Evolutionary conservation across 2,329 filamentous ascomycete species (phyloP).

Genomic region (Aspergillus quadrilineatus): DNA sequence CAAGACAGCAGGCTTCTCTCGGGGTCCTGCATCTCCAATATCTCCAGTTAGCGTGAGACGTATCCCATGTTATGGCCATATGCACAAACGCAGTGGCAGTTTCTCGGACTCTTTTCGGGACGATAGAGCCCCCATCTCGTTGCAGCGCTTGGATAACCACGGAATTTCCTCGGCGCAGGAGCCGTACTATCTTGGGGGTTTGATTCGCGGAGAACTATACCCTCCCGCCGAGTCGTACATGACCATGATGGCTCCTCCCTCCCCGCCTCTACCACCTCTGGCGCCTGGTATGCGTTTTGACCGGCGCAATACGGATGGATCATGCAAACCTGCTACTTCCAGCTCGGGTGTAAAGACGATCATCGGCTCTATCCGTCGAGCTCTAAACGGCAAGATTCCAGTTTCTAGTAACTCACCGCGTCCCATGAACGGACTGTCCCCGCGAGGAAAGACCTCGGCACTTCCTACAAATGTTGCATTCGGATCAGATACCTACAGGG

Average conservation of each 20-base stretch:
- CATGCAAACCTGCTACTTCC: slow-evolving; percentile 27
- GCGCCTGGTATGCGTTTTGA: slow-evolving; percentile 25
- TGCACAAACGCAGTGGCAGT: slow-evolving; percentile 82
- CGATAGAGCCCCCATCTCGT: slow-evolving; percentile 55
- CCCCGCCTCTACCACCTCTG: slow-evolving; percentile 39
- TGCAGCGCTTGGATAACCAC: slow-evolving; percentile 44
- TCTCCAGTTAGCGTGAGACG: slow-evolving; percentile 33
- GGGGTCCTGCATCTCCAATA: slow-evolving; percentile 28
- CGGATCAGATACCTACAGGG: slow-evolving; percentile 45
- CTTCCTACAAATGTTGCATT: slow-evolving; percentile 48
- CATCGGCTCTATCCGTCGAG: slow-evolving; percentile 80
- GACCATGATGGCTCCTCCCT: slow-evolving; percentile 59
- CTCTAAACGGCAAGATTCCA: slow-evolving; percentile 63
- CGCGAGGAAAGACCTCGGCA: slow-evolving; percentile 41
- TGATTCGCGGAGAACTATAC: slow-evolving; percentile 82
- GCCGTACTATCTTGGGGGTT: slow-evolving; percentile 71
- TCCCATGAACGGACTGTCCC: slow-evolving; percentile 35
- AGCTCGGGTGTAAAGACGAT: slow-evolving; percentile 77
- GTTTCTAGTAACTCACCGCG: slow-evolving; percentile 34
- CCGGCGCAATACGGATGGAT: slow-evolving; percentile 32
- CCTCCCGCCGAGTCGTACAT: slow-evolving; percentile 82
- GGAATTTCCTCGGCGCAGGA: slow-evolving; percentile 54
- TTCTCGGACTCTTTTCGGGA: slow-evolving; percentile 82
- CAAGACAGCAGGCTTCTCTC: slow-evolving; percentile 29
- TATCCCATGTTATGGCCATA: slow-evolving; percentile 53